These are phyloP conservation scores for Chrysoporthe puriensis DNA, from an alignment of 2,329 filamentous ascomycete species.

Conservation along the genomic window DNA sequence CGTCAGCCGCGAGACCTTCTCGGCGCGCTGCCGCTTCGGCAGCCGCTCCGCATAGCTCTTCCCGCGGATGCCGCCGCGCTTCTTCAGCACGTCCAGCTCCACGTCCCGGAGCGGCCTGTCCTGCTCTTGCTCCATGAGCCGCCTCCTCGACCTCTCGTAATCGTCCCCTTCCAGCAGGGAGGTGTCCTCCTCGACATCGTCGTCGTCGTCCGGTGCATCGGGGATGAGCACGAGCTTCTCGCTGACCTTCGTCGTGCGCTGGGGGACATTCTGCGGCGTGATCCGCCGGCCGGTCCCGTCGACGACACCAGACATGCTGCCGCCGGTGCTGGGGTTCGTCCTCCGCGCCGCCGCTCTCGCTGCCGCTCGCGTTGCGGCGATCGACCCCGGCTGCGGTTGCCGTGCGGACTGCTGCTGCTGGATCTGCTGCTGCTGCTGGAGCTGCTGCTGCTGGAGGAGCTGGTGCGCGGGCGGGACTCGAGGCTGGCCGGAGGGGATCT, in stretches of 20 bases:
- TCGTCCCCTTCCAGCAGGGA: constrained; percentile 57
- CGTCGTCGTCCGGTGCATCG: constrained; percentile 68
- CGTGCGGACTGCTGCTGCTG: constrained; percentile 14
- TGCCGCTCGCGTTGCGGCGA: constrained; percentile 25
- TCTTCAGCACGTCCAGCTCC: constrained; percentile 66
- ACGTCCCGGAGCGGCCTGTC: constrained; percentile 70
- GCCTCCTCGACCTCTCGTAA: constrained; percentile 52
- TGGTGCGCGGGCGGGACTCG: constrained; percentile 63
- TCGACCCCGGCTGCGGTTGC: constrained; percentile 23
- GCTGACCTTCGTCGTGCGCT: constrained; percentile 89
- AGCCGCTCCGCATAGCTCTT: constrained; percentile 95
- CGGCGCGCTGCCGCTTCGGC: constrained; percentile 83
- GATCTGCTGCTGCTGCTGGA: neutral
- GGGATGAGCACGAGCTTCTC: constrained; percentile 96
- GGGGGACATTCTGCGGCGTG: constrained; percentile 68
- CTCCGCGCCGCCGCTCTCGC: constrained; percentile 25
- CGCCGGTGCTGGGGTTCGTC: constrained; percentile 32
- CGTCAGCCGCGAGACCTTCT: constrained; percentile 87
- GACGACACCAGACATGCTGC: constrained; percentile 11
- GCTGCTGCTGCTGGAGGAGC: constrained; percentile 13
- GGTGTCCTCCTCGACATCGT: constrained; percentile 49
- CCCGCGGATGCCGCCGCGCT: constrained; percentile 64
- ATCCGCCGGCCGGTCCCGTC: constrained; percentile 43
- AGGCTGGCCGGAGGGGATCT: constrained; percentile 93
- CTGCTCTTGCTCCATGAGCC: constrained; percentile 52